These are phyloP conservation scores for Haplosporangium gracile DNA, from an alignment of 192 early-diverging fungal species.

Conservation along the genomic window DNA sequence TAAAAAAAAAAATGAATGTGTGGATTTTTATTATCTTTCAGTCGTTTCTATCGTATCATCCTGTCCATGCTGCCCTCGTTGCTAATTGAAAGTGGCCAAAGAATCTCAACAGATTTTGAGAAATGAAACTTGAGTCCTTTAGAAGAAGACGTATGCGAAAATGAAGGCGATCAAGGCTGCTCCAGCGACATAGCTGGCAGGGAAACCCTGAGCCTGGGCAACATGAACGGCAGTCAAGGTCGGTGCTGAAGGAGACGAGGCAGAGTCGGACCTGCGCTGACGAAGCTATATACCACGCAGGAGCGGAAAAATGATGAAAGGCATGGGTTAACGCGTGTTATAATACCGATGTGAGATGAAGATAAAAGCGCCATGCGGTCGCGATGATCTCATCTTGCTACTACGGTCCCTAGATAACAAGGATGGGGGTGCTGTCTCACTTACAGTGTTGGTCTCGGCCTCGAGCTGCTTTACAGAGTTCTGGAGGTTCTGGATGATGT, in stretches of 20 bases:
- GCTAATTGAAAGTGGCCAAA: neutral
- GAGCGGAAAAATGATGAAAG: neutral
- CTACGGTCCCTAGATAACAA: neutral
- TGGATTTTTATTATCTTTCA: neutral
- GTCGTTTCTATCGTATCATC: neutral
- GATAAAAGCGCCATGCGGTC: neutral
- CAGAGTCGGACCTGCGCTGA: slow-evolving; percentile 37
- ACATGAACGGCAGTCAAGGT: slow-evolving; percentile 22
- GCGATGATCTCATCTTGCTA: neutral
- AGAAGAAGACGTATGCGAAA: slow-evolving; percentile 47
- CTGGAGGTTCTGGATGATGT: slow-evolving; percentile 32
- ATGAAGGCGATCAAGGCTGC: slow-evolving; percentile 41
- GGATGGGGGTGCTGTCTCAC: neutral
- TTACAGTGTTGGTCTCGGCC: slow-evolving; percentile 40
- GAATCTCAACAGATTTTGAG: neutral
- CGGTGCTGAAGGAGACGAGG: slow-evolving; percentile 27
- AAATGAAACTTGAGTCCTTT: neutral
- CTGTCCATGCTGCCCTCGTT: slow-evolving; percentile 1
- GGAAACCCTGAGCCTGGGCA: slow-evolving; percentile 35
- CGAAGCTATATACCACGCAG: slow-evolving; percentile 27
- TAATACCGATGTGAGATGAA: neutral
- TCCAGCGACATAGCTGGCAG: slow-evolving; percentile 37
- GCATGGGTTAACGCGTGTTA: neutral
- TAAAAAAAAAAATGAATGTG: neutral
- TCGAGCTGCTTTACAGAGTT: slow-evolving; percentile 29